Conservation (phyloP, 129 eudicot genomes). For the Flaveria bidentis region DNA sequence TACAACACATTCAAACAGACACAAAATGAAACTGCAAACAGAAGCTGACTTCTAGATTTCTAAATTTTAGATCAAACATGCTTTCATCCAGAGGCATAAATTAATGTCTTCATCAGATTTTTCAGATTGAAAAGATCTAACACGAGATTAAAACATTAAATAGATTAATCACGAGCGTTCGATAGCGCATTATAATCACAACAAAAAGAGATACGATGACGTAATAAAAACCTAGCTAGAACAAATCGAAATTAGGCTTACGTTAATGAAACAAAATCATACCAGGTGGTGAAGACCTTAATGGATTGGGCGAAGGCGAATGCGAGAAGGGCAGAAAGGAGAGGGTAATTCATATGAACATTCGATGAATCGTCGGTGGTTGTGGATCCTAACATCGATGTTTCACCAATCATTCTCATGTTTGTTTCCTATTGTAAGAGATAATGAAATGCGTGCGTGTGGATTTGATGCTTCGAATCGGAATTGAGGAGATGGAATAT, state of each 20-base stretch:
- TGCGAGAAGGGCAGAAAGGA: slow-evolving; percentile 78
- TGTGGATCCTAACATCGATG: slow-evolving; percentile 37
- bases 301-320: slow-evolving; percentile 74
- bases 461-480: neutral
- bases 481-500: slow-evolving; percentile 17
- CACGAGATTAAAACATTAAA: neutral
- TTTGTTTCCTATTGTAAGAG: slow-evolving; percentile 6
- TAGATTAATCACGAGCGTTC: neutral
- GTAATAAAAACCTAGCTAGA: slow-evolving; percentile 17
- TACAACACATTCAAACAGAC: neutral
- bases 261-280: slow-evolving; percentile 11
- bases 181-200: neutral
- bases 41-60: too few relatives aligned
- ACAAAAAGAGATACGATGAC: neutral
- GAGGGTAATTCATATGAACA: slow-evolving; percentile 59
- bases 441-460: neutral
- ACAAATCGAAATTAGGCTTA: neutral
- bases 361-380: slow-evolving; percentile 40
- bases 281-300: slow-evolving; percentile 85
- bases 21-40: neutral
- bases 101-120: neutral
- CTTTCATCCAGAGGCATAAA: too few relatives aligned
- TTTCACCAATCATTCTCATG: slow-evolving; percentile 42
- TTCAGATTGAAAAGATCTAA: neutral
- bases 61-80: too few relatives aligned